Conservation (phyloP, 495 filamentous ascomycete species). For the Podospora bellae-mahoneyi region DNA sequence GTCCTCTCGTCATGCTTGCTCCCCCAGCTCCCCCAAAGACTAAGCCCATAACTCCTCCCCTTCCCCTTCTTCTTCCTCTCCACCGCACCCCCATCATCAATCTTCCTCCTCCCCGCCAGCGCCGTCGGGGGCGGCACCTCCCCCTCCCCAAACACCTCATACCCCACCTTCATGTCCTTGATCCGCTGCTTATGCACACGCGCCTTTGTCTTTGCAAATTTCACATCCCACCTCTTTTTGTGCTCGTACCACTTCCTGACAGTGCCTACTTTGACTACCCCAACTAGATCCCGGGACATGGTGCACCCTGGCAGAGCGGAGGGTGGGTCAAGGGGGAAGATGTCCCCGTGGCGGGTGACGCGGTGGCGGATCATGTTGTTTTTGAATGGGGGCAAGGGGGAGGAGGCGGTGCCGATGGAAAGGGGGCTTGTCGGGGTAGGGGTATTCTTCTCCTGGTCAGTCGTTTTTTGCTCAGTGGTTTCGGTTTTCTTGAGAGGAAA, state of each 20-base stretch:
- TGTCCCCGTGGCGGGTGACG: conserved; percentile 70
- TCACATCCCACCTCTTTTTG: conserved; percentile 65
- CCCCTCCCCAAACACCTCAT: conserved; percentile 61
- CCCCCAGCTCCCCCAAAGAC: conserved; percentile 80
- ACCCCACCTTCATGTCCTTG: conserved; percentile 66
- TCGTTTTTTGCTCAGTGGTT: background rate
- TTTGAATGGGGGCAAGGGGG: conserved; percentile 71
- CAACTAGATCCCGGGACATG: conserved; percentile 61
- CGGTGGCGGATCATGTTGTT: conserved; percentile 88
- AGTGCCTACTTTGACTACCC: conserved; percentile 73
- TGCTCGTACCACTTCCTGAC: conserved; percentile 78
- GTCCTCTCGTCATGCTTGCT: conserved; percentile 75
- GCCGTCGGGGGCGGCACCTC: conserved; percentile 82
- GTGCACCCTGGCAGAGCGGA: conserved; percentile 59
- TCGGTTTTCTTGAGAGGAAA: background rate
- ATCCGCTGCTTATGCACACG: conserved; percentile 66
- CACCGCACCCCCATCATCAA: conserved; percentile 38
- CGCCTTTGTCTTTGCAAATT: conserved; percentile 62
- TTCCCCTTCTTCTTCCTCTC: conserved; percentile 33
- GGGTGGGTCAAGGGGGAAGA: conserved; percentile 61
- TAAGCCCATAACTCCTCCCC: conserved; percentile 68
- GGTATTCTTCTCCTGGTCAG: conserved; percentile 5
- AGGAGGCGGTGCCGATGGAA: conserved; percentile 74
- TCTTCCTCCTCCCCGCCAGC: conserved; percentile 63
- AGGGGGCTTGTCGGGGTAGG: conserved; percentile 12